Conservation (phyloP, 768 basidiomycete genomes). For the Mycena amicta region DNA sequence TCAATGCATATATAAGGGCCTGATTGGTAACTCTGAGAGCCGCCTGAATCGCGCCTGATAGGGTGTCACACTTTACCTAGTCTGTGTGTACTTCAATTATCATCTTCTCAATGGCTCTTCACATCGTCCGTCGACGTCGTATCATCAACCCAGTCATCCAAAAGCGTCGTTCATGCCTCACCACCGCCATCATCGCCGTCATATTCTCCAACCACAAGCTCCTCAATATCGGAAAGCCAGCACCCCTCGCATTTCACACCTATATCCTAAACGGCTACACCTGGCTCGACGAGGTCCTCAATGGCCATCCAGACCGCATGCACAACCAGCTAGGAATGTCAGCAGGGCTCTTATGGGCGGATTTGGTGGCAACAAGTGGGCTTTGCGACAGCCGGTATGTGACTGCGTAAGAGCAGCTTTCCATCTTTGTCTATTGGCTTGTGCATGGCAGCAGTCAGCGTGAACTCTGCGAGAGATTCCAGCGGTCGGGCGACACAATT, state of each 20-base stretch:
- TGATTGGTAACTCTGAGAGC: background rate
- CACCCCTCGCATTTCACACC: slow-evolving; percentile 11
- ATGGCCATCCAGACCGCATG: slow-evolving; percentile 16
- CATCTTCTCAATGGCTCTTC: background rate
- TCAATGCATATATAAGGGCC: too few relatives aligned
- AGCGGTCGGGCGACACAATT: slow-evolving; percentile 5
- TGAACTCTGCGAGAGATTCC: slow-evolving; percentile 14
- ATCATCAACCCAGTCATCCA: background rate
- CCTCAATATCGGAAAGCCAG: background rate
- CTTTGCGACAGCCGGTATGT: slow-evolving; percentile 1
- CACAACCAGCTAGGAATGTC: slow-evolving; percentile 8
- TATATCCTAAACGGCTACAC: slow-evolving; percentile 11
- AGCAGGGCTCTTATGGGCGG: background rate
- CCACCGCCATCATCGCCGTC: background rate
- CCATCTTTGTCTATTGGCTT: slow-evolving; percentile 18
- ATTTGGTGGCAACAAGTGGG: background rate
- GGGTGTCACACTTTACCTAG: background rate
- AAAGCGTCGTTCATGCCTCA: background rate
- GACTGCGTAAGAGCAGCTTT: background rate
- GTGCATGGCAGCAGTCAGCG: background rate
- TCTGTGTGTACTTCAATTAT: background rate
- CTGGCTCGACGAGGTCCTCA: slow-evolving; percentile 17
- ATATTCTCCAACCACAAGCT: background rate
- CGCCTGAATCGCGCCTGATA: background rate
- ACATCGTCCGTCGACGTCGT: background rate